These are phyloP conservation scores for Fomitopsis serialis DNA, from an alignment of 768 basidiomycete species.

Conservation along the genomic window DNA sequence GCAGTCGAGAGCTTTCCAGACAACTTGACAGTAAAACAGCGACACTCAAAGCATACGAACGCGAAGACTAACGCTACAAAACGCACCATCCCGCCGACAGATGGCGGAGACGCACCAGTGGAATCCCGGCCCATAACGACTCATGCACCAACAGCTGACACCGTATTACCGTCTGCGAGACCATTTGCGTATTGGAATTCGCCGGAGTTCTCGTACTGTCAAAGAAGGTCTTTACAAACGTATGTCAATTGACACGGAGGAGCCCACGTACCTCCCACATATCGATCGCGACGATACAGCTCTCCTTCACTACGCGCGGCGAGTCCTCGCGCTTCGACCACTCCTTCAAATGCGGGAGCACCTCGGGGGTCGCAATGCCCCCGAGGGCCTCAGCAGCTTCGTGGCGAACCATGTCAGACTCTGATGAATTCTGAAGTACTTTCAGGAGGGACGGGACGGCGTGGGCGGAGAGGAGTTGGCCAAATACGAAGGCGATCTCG, in stretches of 20 bases:
- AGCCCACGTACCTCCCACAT: conserved; percentile 80
- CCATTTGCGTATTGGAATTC: conserved; percentile 77
- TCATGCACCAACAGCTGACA: conserved; percentile 19
- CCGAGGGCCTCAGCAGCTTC: conserved; percentile 98
- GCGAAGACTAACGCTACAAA: background rate
- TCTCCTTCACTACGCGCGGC: conserved; percentile 88
- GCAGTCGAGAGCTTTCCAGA: background rate
- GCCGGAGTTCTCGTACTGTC: conserved; percentile 72
- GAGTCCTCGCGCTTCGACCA: conserved; percentile 78
- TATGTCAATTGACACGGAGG: background rate
- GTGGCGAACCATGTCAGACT: conserved; percentile 96
- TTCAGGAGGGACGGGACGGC: conserved; percentile 80
- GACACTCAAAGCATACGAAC: background rate
- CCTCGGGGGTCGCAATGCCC: conserved; percentile 93
- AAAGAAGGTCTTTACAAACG: background rate
- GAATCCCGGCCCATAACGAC: background rate
- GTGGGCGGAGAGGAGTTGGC: conserved; percentile 85
- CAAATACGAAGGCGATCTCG: conserved; percentile 98
- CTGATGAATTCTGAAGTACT: conserved; percentile 65
- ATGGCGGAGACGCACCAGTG: background rate
- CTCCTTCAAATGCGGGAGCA: conserved; percentile 79
- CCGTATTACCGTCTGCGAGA: conserved; percentile 23
- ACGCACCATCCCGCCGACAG: background rate
- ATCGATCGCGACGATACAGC: conserved; percentile 93
- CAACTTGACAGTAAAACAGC: background rate